These are phyloP conservation scores for Microdochium bolleyi DNA, from an alignment of 2,329 filamentous ascomycete species.

Conservation along the genomic window DNA sequence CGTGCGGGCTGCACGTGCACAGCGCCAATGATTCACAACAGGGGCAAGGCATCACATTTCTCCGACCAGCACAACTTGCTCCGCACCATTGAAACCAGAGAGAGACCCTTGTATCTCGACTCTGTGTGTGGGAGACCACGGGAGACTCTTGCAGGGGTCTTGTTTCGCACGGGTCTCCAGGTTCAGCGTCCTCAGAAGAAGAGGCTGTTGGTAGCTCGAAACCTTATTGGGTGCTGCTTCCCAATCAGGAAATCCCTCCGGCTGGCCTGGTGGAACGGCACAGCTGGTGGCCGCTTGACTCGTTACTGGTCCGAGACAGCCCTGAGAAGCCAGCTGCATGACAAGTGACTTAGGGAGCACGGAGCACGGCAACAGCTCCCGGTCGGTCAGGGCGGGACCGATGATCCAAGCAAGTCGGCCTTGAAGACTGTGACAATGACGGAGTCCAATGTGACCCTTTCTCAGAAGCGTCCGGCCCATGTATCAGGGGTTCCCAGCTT, in stretches of 20 bases:
- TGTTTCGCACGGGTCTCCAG: neutral
- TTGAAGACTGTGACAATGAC: no score
- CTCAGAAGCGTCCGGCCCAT: no score
- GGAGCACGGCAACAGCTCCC: no score
- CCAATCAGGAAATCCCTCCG: neutral
- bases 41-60: neutral
- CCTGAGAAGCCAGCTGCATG: neutral
- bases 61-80: neutral
- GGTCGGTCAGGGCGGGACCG: no score
- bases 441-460: no score
- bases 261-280: neutral
- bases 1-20: no score
- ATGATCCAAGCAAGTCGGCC: no score
- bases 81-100: no score
- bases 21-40: no score
- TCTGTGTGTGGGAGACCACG: no score
- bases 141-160: neutral
- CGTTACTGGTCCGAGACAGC: neutral
- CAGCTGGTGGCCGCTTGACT: neutral
- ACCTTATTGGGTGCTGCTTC: neutral
- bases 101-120: no score
- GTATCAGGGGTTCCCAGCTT: no score
- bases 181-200: neutral
- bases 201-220: neutral
- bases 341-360: neutral